Percentiles rank a stretch among this genome's conserved stretches.
These are phyloP conservation scores for Epichloe uncinata DNA, from an alignment of 2,329 filamentous ascomycete species.

Conservation along the genomic window DNA sequence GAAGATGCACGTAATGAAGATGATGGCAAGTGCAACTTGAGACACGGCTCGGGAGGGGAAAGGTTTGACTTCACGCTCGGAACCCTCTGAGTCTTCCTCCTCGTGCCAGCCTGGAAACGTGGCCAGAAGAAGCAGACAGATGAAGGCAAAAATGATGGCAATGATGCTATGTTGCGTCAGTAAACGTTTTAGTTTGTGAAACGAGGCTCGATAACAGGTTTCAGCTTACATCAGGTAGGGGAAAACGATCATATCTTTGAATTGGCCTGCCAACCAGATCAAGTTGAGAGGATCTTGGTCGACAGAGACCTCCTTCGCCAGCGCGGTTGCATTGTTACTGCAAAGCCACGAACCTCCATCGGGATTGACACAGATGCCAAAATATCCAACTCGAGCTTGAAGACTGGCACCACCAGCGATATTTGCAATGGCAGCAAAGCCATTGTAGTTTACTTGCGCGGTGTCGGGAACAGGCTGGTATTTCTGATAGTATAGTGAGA, in stretches of 20 bases:
- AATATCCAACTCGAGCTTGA: constrained; percentile 91
- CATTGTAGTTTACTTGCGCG: constrained; percentile 80
- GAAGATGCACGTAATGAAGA: constrained; percentile 65
- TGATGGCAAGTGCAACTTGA: constrained; percentile 83
- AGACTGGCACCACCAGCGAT: constrained; percentile 76
- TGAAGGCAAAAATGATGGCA: constrained; percentile 91
- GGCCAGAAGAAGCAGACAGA: constrained; percentile 86
- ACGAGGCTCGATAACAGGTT: too few relatives aligned
- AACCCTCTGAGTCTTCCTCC: constrained; percentile 66
- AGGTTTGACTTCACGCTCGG: constrained; percentile 81
- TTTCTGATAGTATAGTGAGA: constrained; percentile 90
- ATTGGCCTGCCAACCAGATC: constrained; percentile 92
- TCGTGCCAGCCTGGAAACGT: constrained; percentile 98
- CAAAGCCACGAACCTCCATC: constrained; percentile 87
- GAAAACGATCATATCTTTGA: constrained; percentile 98
- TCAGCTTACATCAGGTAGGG: constrained; percentile 76
- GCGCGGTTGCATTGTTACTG: constrained; percentile 89
- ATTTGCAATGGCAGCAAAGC: constrained; percentile 73
- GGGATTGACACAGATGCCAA: constrained; percentile 90
- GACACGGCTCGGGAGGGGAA: constrained; percentile 88
- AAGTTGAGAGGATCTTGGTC: constrained; percentile 94
- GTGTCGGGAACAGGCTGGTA: constrained; percentile 75
- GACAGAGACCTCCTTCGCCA: constrained; percentile 77
- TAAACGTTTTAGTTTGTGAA: background rate
- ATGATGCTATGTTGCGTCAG: constrained; percentile 54